phyloP scores from a whole-genome alignment of 306 rosid species.

The Corylus americana region DNA sequence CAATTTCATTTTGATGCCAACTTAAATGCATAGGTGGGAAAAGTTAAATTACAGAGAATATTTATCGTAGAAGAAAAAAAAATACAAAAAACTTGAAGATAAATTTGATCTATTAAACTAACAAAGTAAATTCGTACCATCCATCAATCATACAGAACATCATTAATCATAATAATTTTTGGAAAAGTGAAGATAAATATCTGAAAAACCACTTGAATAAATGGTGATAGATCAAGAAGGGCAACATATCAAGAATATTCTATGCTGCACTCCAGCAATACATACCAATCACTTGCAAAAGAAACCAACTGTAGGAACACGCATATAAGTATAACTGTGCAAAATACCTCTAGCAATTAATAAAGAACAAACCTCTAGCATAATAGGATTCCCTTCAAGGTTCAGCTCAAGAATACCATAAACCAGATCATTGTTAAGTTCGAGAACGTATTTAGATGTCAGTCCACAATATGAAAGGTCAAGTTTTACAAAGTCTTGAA shows the following conservation, averaged over 20 bases:
- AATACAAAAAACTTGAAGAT: neutral
- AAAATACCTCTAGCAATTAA: conserved; percentile 8
- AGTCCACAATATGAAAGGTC: conserved; percentile 78
- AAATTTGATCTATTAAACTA: neutral
- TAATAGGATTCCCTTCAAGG: conserved; percentile 76
- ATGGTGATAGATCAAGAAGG: conserved; percentile 13
- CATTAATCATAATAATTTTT: too few relatives aligned
- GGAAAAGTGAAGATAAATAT: neutral
- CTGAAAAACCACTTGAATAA: neutral
- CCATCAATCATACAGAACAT: neutral
- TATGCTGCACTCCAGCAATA: conserved; percentile 9
- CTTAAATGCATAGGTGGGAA: neutral
- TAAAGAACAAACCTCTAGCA: conserved; percentile 61
- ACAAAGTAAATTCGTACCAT: neutral
- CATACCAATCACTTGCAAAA: neutral
- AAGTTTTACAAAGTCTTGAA: conserved; percentile 66
- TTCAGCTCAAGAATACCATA: conserved; percentile 69
- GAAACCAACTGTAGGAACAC: conserved; percentile 23
- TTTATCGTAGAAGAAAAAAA: neutral
- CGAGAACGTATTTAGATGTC: conserved; percentile 44
- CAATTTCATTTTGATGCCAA: neutral
- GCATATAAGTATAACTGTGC: conserved; percentile 27
- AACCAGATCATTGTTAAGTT: conserved; percentile 35
- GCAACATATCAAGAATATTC: conserved; percentile 18
- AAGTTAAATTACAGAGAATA: neutral